Evolutionary conservation across 2,329 filamentous ascomycete species (phyloP).

Genomic region (Trichoderma sp.): DNA sequence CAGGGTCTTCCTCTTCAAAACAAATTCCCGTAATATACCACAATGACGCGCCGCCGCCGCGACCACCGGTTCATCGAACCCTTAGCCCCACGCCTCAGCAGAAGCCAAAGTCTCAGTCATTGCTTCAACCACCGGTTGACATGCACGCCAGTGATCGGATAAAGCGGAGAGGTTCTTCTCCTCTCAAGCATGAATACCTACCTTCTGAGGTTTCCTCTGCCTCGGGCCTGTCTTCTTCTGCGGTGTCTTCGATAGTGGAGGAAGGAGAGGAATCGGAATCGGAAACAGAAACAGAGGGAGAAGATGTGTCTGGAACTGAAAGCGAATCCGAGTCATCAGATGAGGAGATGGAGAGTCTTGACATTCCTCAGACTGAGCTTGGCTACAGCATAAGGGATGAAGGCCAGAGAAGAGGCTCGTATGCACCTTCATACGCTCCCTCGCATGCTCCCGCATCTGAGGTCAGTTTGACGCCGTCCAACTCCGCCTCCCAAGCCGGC

Average conservation of each 20-base stretch:
- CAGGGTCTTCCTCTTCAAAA: slow-evolving; percentile 37
- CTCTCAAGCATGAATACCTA: slow-evolving; percentile 94
- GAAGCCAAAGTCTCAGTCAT: slow-evolving; percentile 24
- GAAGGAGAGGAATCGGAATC: slow-evolving; percentile 8
- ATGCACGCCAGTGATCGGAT: slow-evolving; percentile 41
- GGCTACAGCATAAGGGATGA: slow-evolving; percentile 53
- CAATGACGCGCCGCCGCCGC: slow-evolving; percentile 53
- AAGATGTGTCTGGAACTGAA: slow-evolving; percentile 1
- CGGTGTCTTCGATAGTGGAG: slow-evolving; percentile 8
- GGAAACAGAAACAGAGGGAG: slow-evolving; percentile 1
- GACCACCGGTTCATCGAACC: slow-evolving; percentile 51
- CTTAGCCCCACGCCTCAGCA: slow-evolving; percentile 37
- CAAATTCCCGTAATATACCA: slow-evolving; percentile 28
- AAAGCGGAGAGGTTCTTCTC: slow-evolving; percentile 79
- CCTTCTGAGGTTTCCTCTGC: slow-evolving; percentile 68
- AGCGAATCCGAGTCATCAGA: slow-evolving; percentile 40
- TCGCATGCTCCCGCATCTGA: slow-evolving; percentile 48
- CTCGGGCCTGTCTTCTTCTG: slow-evolving; percentile 17
- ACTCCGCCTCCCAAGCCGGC: slow-evolving; percentile 73
- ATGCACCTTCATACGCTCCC: slow-evolving; percentile 28
- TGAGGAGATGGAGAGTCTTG: slow-evolving; percentile 58
- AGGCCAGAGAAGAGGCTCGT: slow-evolving; percentile 20
- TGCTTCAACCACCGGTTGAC: slow-evolving; percentile 37
- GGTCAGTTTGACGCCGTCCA: slow-evolving; percentile 70
- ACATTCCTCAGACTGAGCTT: slow-evolving; percentile 56